Conservation (phyloP, 441 rosid species). For the Euphorbia corollata region DNA sequence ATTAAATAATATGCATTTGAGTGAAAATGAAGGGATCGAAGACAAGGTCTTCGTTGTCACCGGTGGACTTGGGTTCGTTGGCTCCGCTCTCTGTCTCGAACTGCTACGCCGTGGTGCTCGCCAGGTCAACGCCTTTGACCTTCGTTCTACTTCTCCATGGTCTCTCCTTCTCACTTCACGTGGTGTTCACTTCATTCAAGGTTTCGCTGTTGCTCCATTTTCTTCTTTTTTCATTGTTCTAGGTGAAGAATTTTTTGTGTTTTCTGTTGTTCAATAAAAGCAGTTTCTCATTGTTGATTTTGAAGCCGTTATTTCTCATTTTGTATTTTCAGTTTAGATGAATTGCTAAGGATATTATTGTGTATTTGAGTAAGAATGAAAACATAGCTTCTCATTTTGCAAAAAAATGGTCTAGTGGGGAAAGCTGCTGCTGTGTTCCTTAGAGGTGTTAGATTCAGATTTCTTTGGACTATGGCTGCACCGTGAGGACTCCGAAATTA, state of each 20-base stretch:
- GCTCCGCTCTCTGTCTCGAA: conserved; percentile 70
- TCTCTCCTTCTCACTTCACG: conserved; percentile 36
- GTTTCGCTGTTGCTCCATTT: conserved; percentile 20
- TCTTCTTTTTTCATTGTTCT: not conserved
- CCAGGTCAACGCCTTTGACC: conserved; percentile 71
- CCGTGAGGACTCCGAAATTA: not conserved
- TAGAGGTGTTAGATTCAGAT: not conserved
- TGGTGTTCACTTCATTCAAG: conserved; percentile 57
- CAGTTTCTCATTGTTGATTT: too few relatives aligned
- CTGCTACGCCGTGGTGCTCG: conserved; percentile 80
- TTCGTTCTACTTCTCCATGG: conserved; percentile 53
- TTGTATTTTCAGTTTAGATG: too few relatives aligned
- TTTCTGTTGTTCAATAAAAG: too few relatives aligned
- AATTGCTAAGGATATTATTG: too few relatives aligned
- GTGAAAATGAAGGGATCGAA: conserved; percentile 68
- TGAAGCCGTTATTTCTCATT: too few relatives aligned
- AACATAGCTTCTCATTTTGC: conserved; percentile 1
- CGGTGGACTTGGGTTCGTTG: conserved; percentile 72
- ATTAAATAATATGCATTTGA: conserved; percentile 36
- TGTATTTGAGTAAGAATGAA: not conserved
- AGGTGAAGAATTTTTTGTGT: not conserved
- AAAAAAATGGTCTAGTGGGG: not conserved
- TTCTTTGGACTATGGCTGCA: not conserved
- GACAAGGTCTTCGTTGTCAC: conserved; percentile 59
- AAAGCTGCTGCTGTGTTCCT: not conserved